A percentile compares a stretch with the other conserved stretches of the same genome.
phyloP scores from a whole-genome alignment of 345 rosid genomes.

The Brassica carinata region DNA sequence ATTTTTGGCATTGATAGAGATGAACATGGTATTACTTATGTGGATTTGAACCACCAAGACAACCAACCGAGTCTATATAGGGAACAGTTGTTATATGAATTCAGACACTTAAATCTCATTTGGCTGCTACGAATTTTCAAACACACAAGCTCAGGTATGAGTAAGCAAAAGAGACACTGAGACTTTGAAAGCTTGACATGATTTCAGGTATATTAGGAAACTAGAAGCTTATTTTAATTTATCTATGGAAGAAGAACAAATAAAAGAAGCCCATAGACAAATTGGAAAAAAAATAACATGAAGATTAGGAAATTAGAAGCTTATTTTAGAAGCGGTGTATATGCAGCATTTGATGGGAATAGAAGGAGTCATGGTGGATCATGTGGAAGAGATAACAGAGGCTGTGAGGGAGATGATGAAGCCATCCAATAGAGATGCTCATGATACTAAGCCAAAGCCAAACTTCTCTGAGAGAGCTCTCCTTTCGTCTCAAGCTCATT shows the following conservation, averaged over 20 bases:
- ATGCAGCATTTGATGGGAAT: constrained; percentile 93
- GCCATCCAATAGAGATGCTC: constrained; percentile 39
- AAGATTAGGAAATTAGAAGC: not conserved
- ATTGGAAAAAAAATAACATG: not conserved
- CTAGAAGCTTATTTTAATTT: not conserved
- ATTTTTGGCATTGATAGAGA: not conserved
- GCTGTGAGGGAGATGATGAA: constrained; percentile 60
- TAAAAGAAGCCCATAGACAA: not conserved
- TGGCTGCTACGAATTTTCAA: not conserved
- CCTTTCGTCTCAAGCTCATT: constrained; percentile 86
- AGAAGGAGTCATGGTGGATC: constrained; percentile 86
- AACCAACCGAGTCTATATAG: not conserved
- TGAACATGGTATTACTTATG: not conserved
- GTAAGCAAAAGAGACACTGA: not conserved
- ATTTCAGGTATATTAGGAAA: not conserved
- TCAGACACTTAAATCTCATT: not conserved
- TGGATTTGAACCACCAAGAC: not conserved
- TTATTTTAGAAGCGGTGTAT: constrained; percentile 65
- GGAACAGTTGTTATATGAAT: not conserved
- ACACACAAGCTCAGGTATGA: not conserved
- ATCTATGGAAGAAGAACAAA: too few species aligned
- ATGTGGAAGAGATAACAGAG: constrained; percentile 75
- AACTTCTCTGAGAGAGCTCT: constrained; percentile 70
- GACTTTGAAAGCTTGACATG: not conserved
- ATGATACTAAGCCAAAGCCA: constrained; percentile 50